Conservation (phyloP, 257 asterid species). For the Solanum sitiens region DNA sequence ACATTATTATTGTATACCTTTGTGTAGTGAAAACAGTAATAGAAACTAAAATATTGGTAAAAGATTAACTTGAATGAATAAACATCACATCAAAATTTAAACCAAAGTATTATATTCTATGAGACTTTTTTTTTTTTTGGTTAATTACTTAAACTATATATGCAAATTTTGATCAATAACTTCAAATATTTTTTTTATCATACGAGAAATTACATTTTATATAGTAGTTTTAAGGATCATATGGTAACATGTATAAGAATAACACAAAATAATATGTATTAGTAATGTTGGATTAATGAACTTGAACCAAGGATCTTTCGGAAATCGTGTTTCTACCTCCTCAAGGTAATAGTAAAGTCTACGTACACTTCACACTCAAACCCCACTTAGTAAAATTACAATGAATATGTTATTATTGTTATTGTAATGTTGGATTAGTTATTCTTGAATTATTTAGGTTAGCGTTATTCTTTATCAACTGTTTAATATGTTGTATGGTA, state of each 20-base stretch:
- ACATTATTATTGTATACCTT: not conserved
- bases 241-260: not conserved
- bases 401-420: too few species aligned
- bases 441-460: not conserved
- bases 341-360: too few species aligned
- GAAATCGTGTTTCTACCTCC: too few species aligned
- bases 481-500: not conserved
- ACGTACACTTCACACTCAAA: too few species aligned
- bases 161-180: too few species aligned
- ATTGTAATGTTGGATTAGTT: not conserved
- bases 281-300: not conserved
- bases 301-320: too few species aligned
- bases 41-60: not conserved
- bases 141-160: not conserved
- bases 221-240: not conserved
- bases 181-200: not conserved
- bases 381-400: too few species aligned
- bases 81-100: not conserved
- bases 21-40: not conserved
- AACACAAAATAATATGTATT: not conserved
- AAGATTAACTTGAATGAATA: not conserved
- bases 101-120: not conserved
- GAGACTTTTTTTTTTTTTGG: not conserved
- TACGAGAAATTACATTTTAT: not conserved
- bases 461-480: too few species aligned